Evolutionary conservation across 2,329 filamentous ascomycete genomes (phyloP), one percentile per base, ranked within the genome.

Genomic region (Fusarium coicis): DNA sequence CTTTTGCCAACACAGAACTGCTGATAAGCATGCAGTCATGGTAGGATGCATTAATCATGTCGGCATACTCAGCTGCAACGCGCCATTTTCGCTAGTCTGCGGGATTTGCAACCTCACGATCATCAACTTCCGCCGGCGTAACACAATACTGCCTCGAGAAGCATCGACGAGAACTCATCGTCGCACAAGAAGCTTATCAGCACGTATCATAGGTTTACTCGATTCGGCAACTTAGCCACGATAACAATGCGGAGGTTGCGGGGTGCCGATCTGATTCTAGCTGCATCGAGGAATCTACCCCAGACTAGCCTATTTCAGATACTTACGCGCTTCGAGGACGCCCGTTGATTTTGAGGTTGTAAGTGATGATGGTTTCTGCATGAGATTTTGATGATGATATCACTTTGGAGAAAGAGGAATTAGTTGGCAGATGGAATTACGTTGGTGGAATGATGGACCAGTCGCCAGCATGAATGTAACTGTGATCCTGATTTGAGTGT

Each of bases 141-240:
- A 15, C 40, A 34, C 39, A 23, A 32, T n/a, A 5, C 6, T 14
- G 10, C 34, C 23, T 28, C 16, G 8, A 12, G 7, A 6, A 23
- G 4, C 14, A 11, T 66, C 18, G 19, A 39, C 14, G n/a, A 18
- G 43, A 53, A 53, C 8, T 18, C 50, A 42, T 58, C 30, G 28
- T 43, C 12, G 34, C 47, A 39, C 15, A 32, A 43, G 39, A 21
- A 36, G 5, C 58, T 69, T 69, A 69, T 73, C 70, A 28, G 14
- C 28, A 10, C n/a, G 28, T 44, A 59, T 59, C 57, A 44, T 44
- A 16, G 28, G 30, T 36, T 66, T 72, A 44, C 74, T 49, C 18
- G 15, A 62, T 77, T 10, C 14, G 73, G 77, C 52, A 78, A 77
- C 34, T 65, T 78, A 78, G 55, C 75, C 77, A 77, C 76, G 62